Conservation (phyloP, 371 early-diverging fungal genomes). For the Parasitella parasitica region DNA sequence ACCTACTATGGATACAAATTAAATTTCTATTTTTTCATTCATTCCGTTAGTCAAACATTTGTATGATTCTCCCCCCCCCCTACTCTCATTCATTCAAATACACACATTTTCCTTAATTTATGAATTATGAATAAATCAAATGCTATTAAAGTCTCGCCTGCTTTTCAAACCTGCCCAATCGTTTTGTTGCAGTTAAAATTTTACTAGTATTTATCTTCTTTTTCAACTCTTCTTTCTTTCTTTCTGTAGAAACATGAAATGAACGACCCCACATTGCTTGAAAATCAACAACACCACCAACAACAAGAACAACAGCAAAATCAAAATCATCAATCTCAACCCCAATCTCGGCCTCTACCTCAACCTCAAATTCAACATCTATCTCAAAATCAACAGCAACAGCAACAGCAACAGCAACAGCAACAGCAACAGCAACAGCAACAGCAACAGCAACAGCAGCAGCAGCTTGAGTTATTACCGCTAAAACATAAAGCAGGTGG, state of each 20-base stretch:
- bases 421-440: neutral
- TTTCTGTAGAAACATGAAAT: neutral
- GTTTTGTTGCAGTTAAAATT: neutral
- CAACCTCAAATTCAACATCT: too few species aligned
- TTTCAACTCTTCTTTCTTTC: neutral
- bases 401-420: neutral
- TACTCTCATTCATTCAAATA: neutral
- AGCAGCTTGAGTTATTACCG: slow-evolving; percentile 13
- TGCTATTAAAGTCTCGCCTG: neutral
- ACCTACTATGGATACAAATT: slow-evolving; percentile 12
- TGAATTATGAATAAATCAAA: neutral
- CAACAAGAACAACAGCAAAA: neutral
- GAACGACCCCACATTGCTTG: neutral
- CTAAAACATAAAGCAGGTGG: slow-evolving; percentile 33
- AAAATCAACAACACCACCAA: neutral
- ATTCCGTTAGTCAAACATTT: neutral
- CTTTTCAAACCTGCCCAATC: neutral
- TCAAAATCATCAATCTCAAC: too few species aligned
- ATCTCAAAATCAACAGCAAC: neutral
- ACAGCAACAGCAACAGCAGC: neutral
- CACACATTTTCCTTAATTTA: neutral
- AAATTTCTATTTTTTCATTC: slow-evolving; percentile 1
- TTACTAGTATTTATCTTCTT: neutral
- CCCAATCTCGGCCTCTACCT: too few species aligned
- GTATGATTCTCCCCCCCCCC: neutral